Conservation (phyloP, 1,284 basidiomycete species). For the Moesziomyces sp. region DNA sequence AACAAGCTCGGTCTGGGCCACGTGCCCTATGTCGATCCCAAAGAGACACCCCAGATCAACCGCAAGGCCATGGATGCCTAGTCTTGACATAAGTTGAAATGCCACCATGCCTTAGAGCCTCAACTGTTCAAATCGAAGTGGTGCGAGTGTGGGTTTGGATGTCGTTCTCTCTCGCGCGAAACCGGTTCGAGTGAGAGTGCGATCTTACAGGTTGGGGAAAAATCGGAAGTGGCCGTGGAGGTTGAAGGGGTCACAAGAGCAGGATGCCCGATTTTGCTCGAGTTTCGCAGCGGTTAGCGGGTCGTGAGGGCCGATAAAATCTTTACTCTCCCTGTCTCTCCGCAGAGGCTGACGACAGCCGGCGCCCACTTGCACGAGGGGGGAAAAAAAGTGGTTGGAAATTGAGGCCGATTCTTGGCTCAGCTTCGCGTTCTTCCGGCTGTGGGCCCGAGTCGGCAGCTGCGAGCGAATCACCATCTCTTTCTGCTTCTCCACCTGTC, state of each 20-base stretch:
- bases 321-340: neutral
- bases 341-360: neutral
- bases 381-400: neutral
- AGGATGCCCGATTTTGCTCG: too few relatives aligned
- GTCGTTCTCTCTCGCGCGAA: too few relatives aligned
- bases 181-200: too few relatives aligned
- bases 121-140: too few relatives aligned
- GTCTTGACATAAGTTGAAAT: neutral
- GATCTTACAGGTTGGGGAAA: neutral
- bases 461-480: neutral
- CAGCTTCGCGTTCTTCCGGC: conserved; percentile 10
- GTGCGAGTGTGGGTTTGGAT: neutral
- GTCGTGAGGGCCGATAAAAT: neutral
- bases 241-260: neutral
- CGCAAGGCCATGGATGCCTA: conserved; percentile 50
- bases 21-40: conserved; percentile 45
- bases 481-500: neutral
- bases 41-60: conserved; percentile 53
- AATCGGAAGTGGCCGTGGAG: neutral
- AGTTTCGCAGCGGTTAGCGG: too few relatives aligned
- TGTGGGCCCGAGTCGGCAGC: neutral
- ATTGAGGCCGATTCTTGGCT: conserved; percentile 4
- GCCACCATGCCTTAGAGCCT: neutral
- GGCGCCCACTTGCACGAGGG: too few relatives aligned
- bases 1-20: conserved; percentile 51